These are phyloP conservation scores for Cordia subcordata DNA, from an alignment of 257 asterid species.

Conservation along the genomic window DNA sequence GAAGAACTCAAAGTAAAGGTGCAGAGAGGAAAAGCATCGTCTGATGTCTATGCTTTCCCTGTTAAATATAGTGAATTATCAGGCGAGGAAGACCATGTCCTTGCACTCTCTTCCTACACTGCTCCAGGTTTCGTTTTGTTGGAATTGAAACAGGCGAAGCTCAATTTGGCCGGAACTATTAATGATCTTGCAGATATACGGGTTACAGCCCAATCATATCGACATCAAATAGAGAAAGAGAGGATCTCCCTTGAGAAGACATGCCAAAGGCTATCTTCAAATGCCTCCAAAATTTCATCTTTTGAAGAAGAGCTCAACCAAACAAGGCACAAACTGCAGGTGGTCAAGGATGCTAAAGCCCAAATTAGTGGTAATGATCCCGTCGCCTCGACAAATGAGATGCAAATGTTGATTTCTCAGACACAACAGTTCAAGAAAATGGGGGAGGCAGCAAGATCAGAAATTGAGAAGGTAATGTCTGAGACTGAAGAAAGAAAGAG, in stretches of 20 bases:
- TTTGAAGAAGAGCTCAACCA: conserved; percentile 64
- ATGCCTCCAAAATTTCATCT: conserved; percentile 41
- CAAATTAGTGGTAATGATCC: conserved; percentile 25
- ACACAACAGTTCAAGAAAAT: conserved; percentile 59
- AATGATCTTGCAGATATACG: conserved; percentile 68
- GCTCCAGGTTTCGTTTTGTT: conserved; percentile 59
- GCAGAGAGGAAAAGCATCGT: conserved; percentile 56
- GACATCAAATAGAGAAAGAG: conserved; percentile 71
- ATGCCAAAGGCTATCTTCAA: conserved; percentile 62
- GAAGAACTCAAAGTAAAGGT: conserved; percentile 59
- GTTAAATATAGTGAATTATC: conserved; percentile 9
- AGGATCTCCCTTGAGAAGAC: conserved; percentile 71
- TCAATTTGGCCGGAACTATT: conserved; percentile 57
- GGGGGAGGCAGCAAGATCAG: conserved; percentile 57
- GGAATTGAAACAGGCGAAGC: conserved; percentile 78
- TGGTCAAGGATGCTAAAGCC: neutral
- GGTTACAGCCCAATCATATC: conserved; percentile 61
- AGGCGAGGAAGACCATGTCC: conserved; percentile 7
- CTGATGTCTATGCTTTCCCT: conserved; percentile 25
- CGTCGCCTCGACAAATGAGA: conserved; percentile 42
- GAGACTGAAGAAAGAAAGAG: conserved; percentile 65
- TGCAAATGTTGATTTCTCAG: conserved; percentile 63
- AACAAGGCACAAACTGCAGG: conserved; percentile 36
- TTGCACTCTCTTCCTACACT: conserved; percentile 36
- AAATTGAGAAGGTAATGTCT: conserved; percentile 51